Evolutionary conservation across 208 protist species (phyloP).

Genomic region (Leptomonas pyrrhocoris): DNA sequence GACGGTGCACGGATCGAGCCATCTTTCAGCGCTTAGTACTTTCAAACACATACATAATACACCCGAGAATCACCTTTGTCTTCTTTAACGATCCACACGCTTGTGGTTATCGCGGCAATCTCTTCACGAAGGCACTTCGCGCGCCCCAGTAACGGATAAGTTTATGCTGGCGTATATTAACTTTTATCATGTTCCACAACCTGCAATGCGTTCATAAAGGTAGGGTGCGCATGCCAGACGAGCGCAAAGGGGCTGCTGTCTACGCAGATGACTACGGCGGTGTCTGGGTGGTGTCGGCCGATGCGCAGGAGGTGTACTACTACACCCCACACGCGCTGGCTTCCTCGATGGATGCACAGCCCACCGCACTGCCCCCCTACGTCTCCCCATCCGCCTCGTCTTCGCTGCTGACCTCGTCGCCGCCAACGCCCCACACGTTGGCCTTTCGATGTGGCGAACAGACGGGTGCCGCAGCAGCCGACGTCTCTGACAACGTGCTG

Average conservation of each 20-base stretch:
- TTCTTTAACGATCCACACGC: too few species aligned
- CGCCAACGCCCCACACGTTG: background rate
- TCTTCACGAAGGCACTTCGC: too few species aligned
- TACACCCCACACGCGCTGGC: conserved; percentile 17
- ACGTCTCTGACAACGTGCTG: background rate
- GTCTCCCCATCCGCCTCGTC: background rate
- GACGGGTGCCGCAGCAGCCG: background rate
- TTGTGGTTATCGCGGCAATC: too few species aligned
- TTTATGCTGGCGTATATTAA: background rate
- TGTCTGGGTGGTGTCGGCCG: conserved; percentile 16
- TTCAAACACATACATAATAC: too few species aligned
- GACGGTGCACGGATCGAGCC: too few species aligned
- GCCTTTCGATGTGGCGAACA: background rate
- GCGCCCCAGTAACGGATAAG: too few species aligned
- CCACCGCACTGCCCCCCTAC: background rate
- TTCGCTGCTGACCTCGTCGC: background rate
- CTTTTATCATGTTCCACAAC: background rate
- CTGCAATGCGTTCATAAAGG: conserved; percentile 29
- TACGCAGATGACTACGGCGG: conserved; percentile 31
- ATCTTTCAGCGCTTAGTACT: too few species aligned
- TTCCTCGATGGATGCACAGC: background rate
- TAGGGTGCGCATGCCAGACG: conserved; percentile 1
- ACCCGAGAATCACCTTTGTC: too few species aligned
- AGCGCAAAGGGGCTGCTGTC: conserved; percentile 3
- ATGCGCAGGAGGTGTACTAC: conserved; percentile 15